Conservation (phyloP, 805 yeast genomes). For the Yarrowia sp. region DNA sequence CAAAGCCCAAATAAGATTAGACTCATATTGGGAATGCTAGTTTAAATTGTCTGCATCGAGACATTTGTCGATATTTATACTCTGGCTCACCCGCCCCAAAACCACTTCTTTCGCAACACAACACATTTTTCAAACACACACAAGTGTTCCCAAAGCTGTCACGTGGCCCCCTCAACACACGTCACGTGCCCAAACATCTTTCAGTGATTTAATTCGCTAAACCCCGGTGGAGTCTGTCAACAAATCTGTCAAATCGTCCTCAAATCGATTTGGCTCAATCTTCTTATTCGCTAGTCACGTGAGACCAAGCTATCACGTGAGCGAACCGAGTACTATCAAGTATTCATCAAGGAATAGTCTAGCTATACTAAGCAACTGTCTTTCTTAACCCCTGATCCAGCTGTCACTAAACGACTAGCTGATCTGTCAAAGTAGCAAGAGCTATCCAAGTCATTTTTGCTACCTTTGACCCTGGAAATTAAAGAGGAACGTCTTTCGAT, state of each 20-base stretch:
- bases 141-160: background rate
- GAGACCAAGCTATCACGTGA: constrained; percentile 4
- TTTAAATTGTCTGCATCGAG: constrained; percentile 32
- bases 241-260: constrained; percentile 8
- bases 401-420: no score
- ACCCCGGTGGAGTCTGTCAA: constrained; percentile 39
- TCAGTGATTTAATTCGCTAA: constrained; percentile 33
- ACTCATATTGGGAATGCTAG: constrained; percentile 32
- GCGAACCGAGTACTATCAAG: no score
- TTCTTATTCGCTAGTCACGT: background rate
- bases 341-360: no score
- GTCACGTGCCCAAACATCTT: background rate
- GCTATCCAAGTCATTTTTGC: no score
- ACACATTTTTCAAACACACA: background rate
- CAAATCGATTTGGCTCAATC: background rate
- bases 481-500: no score
- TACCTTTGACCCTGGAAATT: no score
- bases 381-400: no score
- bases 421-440: no score
- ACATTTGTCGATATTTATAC: constrained; percentile 30
- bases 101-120: background rate
- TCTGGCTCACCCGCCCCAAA: constrained; percentile 11
- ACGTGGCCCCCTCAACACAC: background rate
- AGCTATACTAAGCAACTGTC: no score
- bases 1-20: constrained; percentile 1